These are phyloP conservation scores for Xylariaceae sp. DNA, from an alignment of 2,329 filamentous ascomycete species.

Conservation along the genomic window DNA sequence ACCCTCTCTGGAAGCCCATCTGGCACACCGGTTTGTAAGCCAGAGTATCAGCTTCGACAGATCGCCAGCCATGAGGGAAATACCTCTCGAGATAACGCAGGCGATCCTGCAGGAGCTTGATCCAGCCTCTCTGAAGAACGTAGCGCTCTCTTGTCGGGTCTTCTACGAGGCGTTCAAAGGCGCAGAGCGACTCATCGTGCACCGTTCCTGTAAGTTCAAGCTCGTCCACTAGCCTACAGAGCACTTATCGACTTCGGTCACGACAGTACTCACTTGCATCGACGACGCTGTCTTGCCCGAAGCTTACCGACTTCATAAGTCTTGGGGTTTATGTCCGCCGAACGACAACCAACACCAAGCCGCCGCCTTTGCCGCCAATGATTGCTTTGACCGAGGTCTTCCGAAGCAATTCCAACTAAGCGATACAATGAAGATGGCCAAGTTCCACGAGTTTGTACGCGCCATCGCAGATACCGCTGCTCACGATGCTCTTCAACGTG, in stretches of 20 bases:
- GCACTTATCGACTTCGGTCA: too few relatives aligned
- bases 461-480: constrained; percentile 4
- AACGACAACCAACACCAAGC: background rate
- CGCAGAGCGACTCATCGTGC: constrained; percentile 5
- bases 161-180: constrained; percentile 9
- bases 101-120: constrained; percentile 4
- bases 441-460: constrained; percentile 8
- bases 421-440: constrained; percentile 4
- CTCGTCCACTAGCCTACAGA: too few relatives aligned
- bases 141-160: constrained; percentile 6
- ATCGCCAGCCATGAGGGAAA: constrained; percentile 1
- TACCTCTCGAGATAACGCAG: constrained; percentile 2
- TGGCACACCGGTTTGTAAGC: too few relatives aligned
- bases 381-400: background rate
- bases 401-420: constrained; percentile 3
- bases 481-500: background rate
- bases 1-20: too few relatives aligned
- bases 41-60: too few relatives aligned
- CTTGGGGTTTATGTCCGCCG: background rate
- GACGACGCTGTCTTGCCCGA: constrained; percentile 11
- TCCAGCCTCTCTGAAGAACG: constrained; percentile 6
- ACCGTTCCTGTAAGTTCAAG: background rate
- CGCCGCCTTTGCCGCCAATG: background rate
- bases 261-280: constrained; percentile 6
- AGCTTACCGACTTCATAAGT: constrained; percentile 4